Evolutionary conservation across 2,329 filamentous ascomycete genomes (phyloP).

Genomic region (Hymenoscyphus salicellus): DNA sequence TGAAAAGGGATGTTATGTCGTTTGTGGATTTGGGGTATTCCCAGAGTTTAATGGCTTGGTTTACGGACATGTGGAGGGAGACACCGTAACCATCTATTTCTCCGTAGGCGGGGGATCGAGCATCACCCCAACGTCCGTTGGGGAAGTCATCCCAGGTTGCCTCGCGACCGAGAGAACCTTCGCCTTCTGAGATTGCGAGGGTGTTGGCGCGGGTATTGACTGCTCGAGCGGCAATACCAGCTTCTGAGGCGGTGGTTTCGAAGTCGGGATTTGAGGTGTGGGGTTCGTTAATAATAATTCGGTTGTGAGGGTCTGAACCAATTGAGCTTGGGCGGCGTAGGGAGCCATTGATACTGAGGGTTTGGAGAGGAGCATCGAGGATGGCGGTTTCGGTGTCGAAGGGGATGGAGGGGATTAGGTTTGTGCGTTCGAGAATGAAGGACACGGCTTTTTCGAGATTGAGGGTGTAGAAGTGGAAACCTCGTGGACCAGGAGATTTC

Average conservation of each 20-base stretch:
- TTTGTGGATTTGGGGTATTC: slow-evolving; percentile 65
- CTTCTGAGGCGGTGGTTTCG: slow-evolving; percentile 74
- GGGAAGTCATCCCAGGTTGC: slow-evolving; percentile 99
- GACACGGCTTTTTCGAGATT: slow-evolving; percentile 96
- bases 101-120: slow-evolving; percentile 87
- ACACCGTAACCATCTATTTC: slow-evolving; percentile 98
- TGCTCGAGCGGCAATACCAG: slow-evolving; percentile 68
- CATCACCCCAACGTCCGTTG: slow-evolving; percentile 93
- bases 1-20: slow-evolving; percentile 80
- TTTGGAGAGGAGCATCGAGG: slow-evolving; percentile 43
- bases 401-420: slow-evolving; percentile 66
- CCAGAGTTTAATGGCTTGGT: slow-evolving; percentile 81
- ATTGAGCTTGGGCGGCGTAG: slow-evolving; percentile 49
- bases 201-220: slow-evolving; percentile 80
- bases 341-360: slow-evolving; percentile 52
- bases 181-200: slow-evolving; percentile 89
- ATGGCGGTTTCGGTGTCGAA: slow-evolving; percentile 46
- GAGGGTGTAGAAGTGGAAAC: slow-evolving; percentile 96
- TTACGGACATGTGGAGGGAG: slow-evolving; percentile 86
- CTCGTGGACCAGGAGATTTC: slow-evolving; percentile 59
- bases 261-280: slow-evolving; percentile 58
- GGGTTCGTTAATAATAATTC: slow-evolving; percentile 72
- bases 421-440: slow-evolving; percentile 81
- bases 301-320: slow-evolving; percentile 82
- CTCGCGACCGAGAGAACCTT: slow-evolving; percentile 83